Conservation (phyloP, 345 rosid species). For the Conringia planisiliqua region DNA sequence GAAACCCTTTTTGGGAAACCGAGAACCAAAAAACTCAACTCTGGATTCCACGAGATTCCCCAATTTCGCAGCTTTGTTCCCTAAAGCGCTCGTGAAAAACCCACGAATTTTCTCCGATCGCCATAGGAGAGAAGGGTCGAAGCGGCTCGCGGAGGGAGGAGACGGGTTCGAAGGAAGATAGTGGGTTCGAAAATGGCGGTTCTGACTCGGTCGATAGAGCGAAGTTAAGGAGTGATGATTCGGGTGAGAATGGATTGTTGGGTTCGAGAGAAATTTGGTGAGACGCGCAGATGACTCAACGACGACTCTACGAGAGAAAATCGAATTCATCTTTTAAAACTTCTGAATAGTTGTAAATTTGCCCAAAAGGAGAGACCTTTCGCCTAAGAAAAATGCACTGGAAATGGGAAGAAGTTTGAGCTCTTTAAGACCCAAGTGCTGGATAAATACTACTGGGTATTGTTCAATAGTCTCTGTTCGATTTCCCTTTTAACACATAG, state of each 20-base stretch:
- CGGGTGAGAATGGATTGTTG: conserved; percentile 20
- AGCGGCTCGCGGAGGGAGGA: conserved; percentile 12
- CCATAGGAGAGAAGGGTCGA: conserved; percentile 34
- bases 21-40: conserved; percentile 32
- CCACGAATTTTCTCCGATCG: conserved; percentile 36
- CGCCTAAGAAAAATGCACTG: neutral
- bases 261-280: conserved; percentile 25
- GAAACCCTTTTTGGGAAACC: conserved; percentile 35
- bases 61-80: conserved; percentile 28
- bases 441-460: neutral
- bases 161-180: conserved; percentile 11
- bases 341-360: neutral
- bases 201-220: conserved; percentile 23
- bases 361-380: conserved; percentile 11
- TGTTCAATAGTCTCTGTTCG: neutral
- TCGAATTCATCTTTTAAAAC: conserved; percentile 37
- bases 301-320: conserved; percentile 35
- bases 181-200: conserved; percentile 20
- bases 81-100: conserved; percentile 35
- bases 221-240: conserved; percentile 6
- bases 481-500: neutral
- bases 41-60: conserved; percentile 35
- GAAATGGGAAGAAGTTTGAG: neutral
- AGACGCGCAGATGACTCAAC: conserved; percentile 39
- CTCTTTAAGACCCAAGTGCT: neutral